phyloP scores from a whole-genome alignment of 106 monocot species.

The Gastrodia elata region DNA sequence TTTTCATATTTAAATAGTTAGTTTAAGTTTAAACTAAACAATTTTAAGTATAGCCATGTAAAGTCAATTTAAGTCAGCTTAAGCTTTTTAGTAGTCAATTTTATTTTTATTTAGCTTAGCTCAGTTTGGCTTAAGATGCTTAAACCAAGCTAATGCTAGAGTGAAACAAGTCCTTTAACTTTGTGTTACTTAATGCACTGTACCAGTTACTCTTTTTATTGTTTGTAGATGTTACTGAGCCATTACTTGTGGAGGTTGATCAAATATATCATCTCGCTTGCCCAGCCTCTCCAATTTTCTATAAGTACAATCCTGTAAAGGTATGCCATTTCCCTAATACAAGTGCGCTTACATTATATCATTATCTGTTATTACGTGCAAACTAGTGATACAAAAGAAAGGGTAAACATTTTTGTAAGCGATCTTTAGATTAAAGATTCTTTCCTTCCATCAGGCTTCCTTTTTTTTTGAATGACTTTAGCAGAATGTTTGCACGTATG shows the following conservation, averaged over 20 bases:
- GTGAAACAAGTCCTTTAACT: too few species aligned
- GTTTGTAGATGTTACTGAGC: constrained; percentile 79
- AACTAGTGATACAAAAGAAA: not conserved
- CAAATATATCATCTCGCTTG: constrained; percentile 99
- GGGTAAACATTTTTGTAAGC: not conserved
- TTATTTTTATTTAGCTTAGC: too few species aligned
- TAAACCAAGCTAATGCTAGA: too few species aligned
- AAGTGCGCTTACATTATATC: not conserved
- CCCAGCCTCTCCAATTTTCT: constrained; percentile 97
- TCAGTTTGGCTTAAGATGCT: too few species aligned
- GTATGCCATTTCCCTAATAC: constrained; percentile 18
- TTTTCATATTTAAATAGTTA: too few species aligned
- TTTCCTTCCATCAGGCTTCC: not conserved
- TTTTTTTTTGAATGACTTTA: not conserved
- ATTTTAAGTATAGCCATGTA: too few species aligned
- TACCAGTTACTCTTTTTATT: not conserved
- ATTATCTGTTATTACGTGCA: not conserved
- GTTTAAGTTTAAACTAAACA: too few species aligned
- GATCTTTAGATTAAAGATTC: not conserved
- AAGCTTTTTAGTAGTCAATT: too few species aligned
- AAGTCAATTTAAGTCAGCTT: too few species aligned
- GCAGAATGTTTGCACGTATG: not conserved
- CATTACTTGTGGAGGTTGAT: constrained; percentile 91
- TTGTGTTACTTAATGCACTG: constrained; percentile 7
- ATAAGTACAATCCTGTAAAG: constrained; percentile 98